Base-by-base conservation (phyloP, 2,329 filamentous ascomycete species). In the Daldinia sp. region DNA sequence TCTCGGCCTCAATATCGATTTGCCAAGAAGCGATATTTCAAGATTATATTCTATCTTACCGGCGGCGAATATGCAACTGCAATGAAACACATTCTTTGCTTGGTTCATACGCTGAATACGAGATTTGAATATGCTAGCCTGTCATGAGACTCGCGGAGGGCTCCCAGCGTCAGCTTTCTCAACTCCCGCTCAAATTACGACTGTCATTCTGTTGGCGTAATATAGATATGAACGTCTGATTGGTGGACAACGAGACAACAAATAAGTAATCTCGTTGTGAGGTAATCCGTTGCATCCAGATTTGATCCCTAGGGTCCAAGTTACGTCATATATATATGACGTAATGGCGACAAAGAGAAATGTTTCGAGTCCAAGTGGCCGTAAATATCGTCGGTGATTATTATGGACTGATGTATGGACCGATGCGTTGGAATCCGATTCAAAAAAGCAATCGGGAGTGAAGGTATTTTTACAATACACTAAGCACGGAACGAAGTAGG, bases 261-360 rank as follows among this genome's bases (percentile, higher is more conserved):
- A 59, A 19, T 58, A 54, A 60, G 15, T 54, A 54, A 61, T 48
- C 49, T 41, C 51, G 17, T 32, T 39, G 27, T 43, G 37, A 50
- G 51, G 41, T 19, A 60, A 58, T 52, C 41, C 37, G 45, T 35
- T 35, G 27, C 27, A 48, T 39, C 32, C 11, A 23, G 47, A 23
- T 55, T 19, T 41, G 21, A 10, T 41, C 17, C 23, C 21, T 29
- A 58, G 45, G 53, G 60, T 48, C 53, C 17, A 50, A 30, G 52
- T 55, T 67, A 62, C 64, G 61, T 67, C 64, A 67, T 64, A 50
- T 6, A 10, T 4, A 1, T 5, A 60, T 67, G 64, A 67, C 64
- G 61, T 67, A 67, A 58, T 62, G 41, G n/a, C 10, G 17, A 13
- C 4, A 11, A 17, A 17, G 30, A n/a, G 21, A 23, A 11, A 58